These are phyloP conservation scores for Balakata baccata DNA, from an alignment of 345 rosid species.

Conservation along the genomic window DNA sequence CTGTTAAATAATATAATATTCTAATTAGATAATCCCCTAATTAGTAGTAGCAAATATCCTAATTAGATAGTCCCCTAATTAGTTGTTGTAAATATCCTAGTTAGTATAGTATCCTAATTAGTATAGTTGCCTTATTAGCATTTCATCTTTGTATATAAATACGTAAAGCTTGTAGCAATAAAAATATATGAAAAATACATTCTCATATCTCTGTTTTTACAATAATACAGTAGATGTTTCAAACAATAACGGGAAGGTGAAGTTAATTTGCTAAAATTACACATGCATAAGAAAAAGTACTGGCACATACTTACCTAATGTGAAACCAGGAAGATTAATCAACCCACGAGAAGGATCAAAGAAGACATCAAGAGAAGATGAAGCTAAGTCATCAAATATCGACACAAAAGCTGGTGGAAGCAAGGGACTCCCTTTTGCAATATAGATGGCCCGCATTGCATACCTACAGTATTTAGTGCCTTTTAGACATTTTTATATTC, in stretches of 20 bases:
- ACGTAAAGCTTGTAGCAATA: no score
- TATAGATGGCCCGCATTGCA: conserved; percentile 85
- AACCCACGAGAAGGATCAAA: conserved; percentile 85
- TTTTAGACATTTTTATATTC: conserved; percentile 4
- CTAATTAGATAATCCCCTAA: no score
- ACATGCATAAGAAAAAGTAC: neutral
- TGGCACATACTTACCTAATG: conserved; percentile 49
- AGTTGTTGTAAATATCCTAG: no score
- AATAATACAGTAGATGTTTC: neutral
- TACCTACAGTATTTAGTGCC: conserved; percentile 52
- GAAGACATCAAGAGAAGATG: conserved; percentile 89
- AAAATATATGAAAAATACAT: no score
- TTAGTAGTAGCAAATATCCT: no score
- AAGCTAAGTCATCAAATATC: conserved; percentile 83
- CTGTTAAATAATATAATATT: no score
- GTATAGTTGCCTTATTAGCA: no score
- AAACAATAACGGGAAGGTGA: neutral
- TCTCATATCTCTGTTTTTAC: no score
- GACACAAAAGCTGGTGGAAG: conserved; percentile 88
- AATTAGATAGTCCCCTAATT: no score
- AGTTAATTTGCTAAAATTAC: neutral
- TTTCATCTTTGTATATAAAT: no score
- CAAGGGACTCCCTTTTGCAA: conserved; percentile 86
- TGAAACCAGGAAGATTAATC: conserved; percentile 74
- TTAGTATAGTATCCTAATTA: no score